These are phyloP conservation scores for Nemania sp. DNA, from an alignment of 2,329 filamentous ascomycete species.

Conservation along the genomic window DNA sequence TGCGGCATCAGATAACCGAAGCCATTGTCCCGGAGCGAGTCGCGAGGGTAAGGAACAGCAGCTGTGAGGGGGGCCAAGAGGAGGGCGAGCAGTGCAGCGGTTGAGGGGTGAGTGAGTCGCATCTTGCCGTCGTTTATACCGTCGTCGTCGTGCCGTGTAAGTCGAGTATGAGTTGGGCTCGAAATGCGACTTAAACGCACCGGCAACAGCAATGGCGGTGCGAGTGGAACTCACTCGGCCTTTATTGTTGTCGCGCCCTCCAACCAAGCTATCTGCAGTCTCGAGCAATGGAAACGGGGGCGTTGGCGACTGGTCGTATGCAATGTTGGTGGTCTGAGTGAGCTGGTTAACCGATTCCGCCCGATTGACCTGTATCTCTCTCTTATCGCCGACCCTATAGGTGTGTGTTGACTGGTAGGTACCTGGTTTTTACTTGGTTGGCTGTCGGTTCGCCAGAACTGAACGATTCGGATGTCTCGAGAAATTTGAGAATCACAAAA, in stretches of 20 bases:
- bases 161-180: conserved; percentile 25
- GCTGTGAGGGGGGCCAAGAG: conserved; percentile 54
- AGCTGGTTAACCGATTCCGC: conserved; percentile 29
- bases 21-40: conserved; percentile 61
- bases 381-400: conserved; percentile 24
- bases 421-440: conserved; percentile 3
- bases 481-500: background rate
- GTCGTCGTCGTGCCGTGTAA: conserved; percentile 26
- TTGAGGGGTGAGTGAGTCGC: conserved; percentile 49
- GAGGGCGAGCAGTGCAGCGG: conserved; percentile 49
- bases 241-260: conserved; percentile 27
- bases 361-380: conserved; percentile 26
- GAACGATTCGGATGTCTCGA: background rate
- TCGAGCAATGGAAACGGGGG: conserved; percentile 21
- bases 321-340: conserved; percentile 23
- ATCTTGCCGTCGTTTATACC: conserved; percentile 47
- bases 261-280: background rate
- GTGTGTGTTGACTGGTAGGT: background rate
- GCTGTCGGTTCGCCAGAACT: conserved; percentile 12
- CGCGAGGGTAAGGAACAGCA: conserved; percentile 64
- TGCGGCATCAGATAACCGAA: conserved; percentile 64
- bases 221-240: conserved; percentile 29
- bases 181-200: conserved; percentile 40
- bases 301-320: conserved; percentile 29
- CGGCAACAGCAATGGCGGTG: conserved; percentile 21